These are phyloP conservation scores for Neurospora africana DNA, from an alignment of 495 filamentous ascomycete genomes.

Conservation along the genomic window DNA sequence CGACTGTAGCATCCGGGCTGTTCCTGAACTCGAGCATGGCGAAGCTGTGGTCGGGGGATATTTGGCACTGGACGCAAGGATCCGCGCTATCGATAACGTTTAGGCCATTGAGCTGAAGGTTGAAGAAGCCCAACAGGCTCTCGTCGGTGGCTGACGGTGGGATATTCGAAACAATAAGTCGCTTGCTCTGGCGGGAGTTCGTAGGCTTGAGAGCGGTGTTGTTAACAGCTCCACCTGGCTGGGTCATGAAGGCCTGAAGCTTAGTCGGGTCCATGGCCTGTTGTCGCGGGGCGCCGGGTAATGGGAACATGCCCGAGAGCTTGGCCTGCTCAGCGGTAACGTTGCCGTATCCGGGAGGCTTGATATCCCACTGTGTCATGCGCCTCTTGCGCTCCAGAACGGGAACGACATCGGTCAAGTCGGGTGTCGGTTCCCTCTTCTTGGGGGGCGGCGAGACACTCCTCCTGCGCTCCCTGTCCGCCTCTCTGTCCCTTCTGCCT, in stretches of 20 bases:
- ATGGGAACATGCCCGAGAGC: conserved; percentile 98
- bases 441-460: conserved; percentile 73
- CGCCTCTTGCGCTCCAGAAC: conserved; percentile 77
- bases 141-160: conserved; percentile 61
- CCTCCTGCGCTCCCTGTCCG: conserved; percentile 57
- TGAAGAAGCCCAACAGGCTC: conserved; percentile 73
- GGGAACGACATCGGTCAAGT: conserved; percentile 73
- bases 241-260: conserved; percentile 91
- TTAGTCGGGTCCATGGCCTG: conserved; percentile 94
- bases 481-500: conserved; percentile 38
- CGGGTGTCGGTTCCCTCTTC: conserved; percentile 90
- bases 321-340: conserved; percentile 98
- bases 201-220: conserved; percentile 77
- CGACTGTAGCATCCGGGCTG: conserved; percentile 78
- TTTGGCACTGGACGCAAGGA: conserved; percentile 74
- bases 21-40: conserved; percentile 88
- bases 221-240: conserved; percentile 59
- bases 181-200: conserved; percentile 86
- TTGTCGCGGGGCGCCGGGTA: conserved; percentile 88
- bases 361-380: conserved; percentile 98
- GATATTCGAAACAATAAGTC: conserved; percentile 77
- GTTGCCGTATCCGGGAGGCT: conserved; percentile 95
- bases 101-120: conserved; percentile 85
- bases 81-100: conserved; percentile 80
- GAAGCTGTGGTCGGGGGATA: conserved; percentile 67